Evolutionary conservation across 768 basidiomycete species (phyloP).

Genomic region (Astraeus odoratus): DNA sequence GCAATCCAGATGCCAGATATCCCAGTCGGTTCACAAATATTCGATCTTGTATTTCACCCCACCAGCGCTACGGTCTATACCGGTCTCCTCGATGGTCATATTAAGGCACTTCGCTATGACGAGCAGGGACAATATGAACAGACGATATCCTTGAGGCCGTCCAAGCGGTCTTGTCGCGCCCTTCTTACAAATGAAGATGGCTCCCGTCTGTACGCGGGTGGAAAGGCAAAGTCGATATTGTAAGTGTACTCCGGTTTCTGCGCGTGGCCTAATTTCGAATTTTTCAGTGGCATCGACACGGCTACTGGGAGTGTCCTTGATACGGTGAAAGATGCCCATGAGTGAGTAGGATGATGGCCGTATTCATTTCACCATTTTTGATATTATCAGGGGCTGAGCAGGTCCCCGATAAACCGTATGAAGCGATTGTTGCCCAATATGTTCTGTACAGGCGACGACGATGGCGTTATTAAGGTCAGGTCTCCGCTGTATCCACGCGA

Average conservation of each 20-base stretch:
- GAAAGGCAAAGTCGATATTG: slow-evolving; percentile 77
- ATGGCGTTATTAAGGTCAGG: slow-evolving; percentile 84
- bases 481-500: background rate
- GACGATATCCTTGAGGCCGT: slow-evolving; percentile 61
- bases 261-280: slow-evolving; percentile 9
- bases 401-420: slow-evolving; percentile 82
- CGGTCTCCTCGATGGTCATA: slow-evolving; percentile 72
- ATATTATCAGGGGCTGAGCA: slow-evolving; percentile 34
- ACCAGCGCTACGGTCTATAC: slow-evolving; percentile 61
- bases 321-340: slow-evolving; percentile 49
- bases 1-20: slow-evolving; percentile 68
- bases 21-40: slow-evolving; percentile 68
- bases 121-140: slow-evolving; percentile 54
- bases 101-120: slow-evolving; percentile 78
- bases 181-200: slow-evolving; percentile 67
- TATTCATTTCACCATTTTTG: slow-evolving; percentile 12
- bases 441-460: slow-evolving; percentile 86
- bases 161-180: slow-evolving; percentile 78
- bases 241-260: slow-evolving; percentile 33
- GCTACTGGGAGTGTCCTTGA: slow-evolving; percentile 44
- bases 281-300: slow-evolving; percentile 59
- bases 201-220: slow-evolving; percentile 62
- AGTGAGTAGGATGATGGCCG: slow-evolving; percentile 41
- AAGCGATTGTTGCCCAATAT: slow-evolving; percentile 63
- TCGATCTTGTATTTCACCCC: slow-evolving; percentile 88